A percentile compares a stretch with the other conserved stretches of the same genome.
These are phyloP conservation scores for Cenchrus fungigraminus DNA, from an alignment of 176 grass and related monocot species.

Conservation along the genomic window DNA sequence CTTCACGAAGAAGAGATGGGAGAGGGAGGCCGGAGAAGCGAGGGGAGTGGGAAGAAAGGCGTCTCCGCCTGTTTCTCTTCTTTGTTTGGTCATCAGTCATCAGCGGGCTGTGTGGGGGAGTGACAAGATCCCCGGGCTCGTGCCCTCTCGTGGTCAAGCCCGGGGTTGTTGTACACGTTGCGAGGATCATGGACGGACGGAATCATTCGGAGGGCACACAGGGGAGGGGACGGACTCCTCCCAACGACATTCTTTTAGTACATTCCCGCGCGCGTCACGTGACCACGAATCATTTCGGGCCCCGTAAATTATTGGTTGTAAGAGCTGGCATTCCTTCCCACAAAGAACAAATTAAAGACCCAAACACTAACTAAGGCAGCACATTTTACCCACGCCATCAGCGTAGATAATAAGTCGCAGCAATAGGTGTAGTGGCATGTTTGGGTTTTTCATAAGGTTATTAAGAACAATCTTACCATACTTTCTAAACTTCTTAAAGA, in stretches of 20 bases:
- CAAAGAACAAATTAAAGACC: neutral
- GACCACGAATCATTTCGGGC: constrained; percentile 42
- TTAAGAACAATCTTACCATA: no score
- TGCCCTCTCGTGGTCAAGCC: neutral
- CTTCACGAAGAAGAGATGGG: neutral
- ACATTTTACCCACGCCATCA: no score
- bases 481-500: no score
- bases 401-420: no score
- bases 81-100: neutral
- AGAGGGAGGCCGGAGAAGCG: no score
- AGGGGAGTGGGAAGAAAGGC: neutral
- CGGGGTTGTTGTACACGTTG: neutral
- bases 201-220: constrained; percentile 19
- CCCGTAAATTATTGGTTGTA: neutral
- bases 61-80: neutral
- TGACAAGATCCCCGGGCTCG: neutral
- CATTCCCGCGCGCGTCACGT: constrained; percentile 42
- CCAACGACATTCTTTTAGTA: constrained; percentile 33
- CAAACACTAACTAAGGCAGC: no score
- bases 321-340: neutral
- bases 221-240: constrained; percentile 11
- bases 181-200: neutral
- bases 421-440: no score
- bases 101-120: no score
- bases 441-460: no score